Conservation (phyloP, 306 rosid genomes). For the Ochetophila trinervis region DNA sequence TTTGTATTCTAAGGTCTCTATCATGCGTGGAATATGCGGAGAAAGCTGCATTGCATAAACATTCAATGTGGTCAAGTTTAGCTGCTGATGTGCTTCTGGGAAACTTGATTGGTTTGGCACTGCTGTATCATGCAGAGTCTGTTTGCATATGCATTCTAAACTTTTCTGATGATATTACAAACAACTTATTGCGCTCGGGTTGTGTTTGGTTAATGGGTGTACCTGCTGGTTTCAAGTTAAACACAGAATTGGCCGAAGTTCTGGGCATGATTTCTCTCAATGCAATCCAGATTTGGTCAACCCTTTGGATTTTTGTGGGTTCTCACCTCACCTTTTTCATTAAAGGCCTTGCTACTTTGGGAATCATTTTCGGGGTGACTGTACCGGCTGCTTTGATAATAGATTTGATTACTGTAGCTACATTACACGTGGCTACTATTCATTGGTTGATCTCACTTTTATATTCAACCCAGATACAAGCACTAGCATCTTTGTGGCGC, state of each 20-base stretch:
- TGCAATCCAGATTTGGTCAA: constrained; percentile 90
- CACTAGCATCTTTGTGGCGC: constrained; percentile 91
- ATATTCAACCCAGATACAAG: constrained; percentile 86
- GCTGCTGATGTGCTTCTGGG: constrained; percentile 73
- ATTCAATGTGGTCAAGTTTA: constrained; percentile 84
- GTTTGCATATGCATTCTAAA: constrained; percentile 45
- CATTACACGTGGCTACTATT: constrained; percentile 70
- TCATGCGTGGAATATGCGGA: constrained; percentile 82
- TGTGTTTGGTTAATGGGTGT: constrained; percentile 98
- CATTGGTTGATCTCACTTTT: constrained; percentile 79
- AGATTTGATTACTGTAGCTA: constrained; percentile 65
- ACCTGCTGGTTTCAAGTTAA: constrained; percentile 96
- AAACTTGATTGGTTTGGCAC: constrained; percentile 69
- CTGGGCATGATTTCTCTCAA: constrained; percentile 83
- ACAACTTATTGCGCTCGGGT: constrained; percentile 75
- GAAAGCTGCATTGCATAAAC: constrained; percentile 77
- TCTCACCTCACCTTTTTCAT: constrained; percentile 47
- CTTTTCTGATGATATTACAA: constrained; percentile 57
- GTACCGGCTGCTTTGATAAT: constrained; percentile 65
- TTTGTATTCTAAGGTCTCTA: constrained; percentile 52
- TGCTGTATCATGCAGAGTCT: constrained; percentile 59
- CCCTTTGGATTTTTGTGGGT: constrained; percentile 75
- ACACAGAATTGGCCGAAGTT: constrained; percentile 76
- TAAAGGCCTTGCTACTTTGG: constrained; percentile 65
- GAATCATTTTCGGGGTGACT: constrained; percentile 81